phyloP scores from a whole-genome alignment of 495 filamentous ascomycete genomes.

The Bombardia bombarda region DNA sequence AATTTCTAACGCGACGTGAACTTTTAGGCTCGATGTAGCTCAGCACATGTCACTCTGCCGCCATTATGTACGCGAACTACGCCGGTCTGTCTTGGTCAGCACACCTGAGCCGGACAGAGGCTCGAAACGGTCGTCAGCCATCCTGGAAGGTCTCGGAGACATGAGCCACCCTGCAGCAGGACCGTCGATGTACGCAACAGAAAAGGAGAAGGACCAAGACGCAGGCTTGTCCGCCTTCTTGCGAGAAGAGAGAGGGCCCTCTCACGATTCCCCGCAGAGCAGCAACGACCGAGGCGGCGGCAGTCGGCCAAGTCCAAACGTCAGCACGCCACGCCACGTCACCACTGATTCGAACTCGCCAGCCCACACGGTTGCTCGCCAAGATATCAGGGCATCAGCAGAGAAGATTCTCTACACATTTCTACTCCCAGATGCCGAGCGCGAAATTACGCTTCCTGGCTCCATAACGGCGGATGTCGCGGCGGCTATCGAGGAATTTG shows the following conservation, averaged over 20 bases:
- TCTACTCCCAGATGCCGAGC: conserved; percentile 82
- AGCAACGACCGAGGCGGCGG: conserved; percentile 56
- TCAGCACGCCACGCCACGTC: conserved; percentile 43
- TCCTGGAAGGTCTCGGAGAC: conserved; percentile 65
- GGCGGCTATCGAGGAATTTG: conserved; percentile 74
- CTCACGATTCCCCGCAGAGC: conserved; percentile 57
- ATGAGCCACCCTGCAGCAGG: conserved; percentile 50
- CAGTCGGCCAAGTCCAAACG: conserved; percentile 58
- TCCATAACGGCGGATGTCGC: conserved; percentile 76
- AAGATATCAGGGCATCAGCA: conserved; percentile 84
- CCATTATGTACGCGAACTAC: conserved; percentile 93
- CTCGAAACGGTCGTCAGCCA: conserved; percentile 74
- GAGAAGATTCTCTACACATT: conserved; percentile 98
- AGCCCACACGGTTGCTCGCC: conserved; percentile 70
- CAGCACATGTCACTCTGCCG: conserved; percentile 98
- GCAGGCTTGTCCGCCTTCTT: conserved; percentile 85
- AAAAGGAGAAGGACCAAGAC: conserved; percentile 62
- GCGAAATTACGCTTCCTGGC: conserved; percentile 88
- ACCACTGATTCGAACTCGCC: conserved; percentile 66
- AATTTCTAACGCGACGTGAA: not conserved
- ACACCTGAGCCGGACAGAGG: conserved; percentile 85
- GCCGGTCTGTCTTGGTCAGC: conserved; percentile 83
- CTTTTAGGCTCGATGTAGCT: conserved; percentile 87
- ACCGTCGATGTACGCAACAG: conserved; percentile 37
- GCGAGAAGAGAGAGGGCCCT: conserved; percentile 57